Evolutionary conservation across 192 early-diverging fungal species (phyloP), one percentile per base, ranked within the genome.

Genomic region (Rhizoclosmatium sp.): DNA sequence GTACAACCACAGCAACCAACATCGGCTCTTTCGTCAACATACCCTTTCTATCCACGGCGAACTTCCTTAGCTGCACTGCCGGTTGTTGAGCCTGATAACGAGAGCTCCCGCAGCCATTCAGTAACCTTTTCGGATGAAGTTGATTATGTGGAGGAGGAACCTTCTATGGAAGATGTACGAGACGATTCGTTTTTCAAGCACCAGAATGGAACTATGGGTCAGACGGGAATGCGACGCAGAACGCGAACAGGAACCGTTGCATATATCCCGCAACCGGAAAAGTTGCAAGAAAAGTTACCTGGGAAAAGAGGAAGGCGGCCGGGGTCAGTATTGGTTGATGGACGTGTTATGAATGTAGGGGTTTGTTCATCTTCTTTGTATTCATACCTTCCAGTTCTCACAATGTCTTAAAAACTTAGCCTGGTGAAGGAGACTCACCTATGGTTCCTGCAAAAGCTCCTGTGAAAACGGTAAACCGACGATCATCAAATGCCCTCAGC

Each of bases 301-400:
- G 54, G 54, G 61, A 69, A 23, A 44, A 23, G 67, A 7, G 67
- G 67, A 44, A 41, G 67, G 23, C 7, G 67, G 45, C 67, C 67
- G 7, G 67, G 67, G 7, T 45, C 42, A 45, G 46, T 47, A 45
- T 23, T 69, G 10, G 12, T 69, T 14, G 67, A 23, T 48, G 67
- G 67, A 23, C 67, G 67, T 19, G 67, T 69, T 69, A 44, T 69
- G 12, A 41, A n/a, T 41, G 67, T 69, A 46, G 5, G 61, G 5
- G 5, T 54, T 54, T 54, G 16, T 64, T 40, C 61, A 64, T 40
- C 9, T 40, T 16, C 9, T 64, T 39, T 1, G 40, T 31, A 31
- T 64, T 64, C 21, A 64, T 0, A 64, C 4, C 61, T 9, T 9
- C 21, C 21, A 7, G 61, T 9, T 64, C 5, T 9, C 21, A 64